These are phyloP conservation scores for Dioscorea dumetorum DNA, from an alignment of 106 monocot species.

Conservation along the genomic window DNA sequence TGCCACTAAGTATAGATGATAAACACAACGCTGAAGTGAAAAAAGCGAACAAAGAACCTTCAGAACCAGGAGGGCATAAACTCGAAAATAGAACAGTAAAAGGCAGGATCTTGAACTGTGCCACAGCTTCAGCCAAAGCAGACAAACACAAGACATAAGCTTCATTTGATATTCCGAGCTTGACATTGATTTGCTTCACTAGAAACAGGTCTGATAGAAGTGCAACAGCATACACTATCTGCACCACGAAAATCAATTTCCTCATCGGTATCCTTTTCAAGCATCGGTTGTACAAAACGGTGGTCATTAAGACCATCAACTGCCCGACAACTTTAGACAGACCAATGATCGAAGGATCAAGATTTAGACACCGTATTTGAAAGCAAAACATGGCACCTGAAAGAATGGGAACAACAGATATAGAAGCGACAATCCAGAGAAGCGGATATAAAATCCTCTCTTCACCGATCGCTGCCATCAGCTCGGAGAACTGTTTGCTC, in stretches of 20 bases:
- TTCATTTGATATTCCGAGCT: conserved; percentile 70
- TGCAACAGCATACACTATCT: conserved; percentile 53
- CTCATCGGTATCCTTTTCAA: conserved; percentile 50
- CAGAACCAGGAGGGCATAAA: conserved; percentile 63
- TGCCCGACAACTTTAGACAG: conserved; percentile 83
- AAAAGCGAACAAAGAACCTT: conserved; percentile 78
- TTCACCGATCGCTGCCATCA: conserved; percentile 39
- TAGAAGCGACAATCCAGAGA: conserved; percentile 59
- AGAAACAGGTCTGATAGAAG: conserved; percentile 61
- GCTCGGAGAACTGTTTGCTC: conserved; percentile 41
- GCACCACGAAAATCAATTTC: conserved; percentile 51
- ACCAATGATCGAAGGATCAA: conserved; percentile 66
- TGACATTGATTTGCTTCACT: conserved; percentile 74
- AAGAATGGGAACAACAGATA: conserved; percentile 65
- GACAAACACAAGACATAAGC: conserved; percentile 60
- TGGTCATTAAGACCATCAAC: conserved; percentile 46
- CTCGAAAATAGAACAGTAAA: conserved; percentile 64
- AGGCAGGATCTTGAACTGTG: conserved; percentile 81
- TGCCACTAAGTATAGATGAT: conserved; percentile 71
- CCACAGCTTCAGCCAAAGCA: conserved; percentile 67
- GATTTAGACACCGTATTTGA: conserved; percentile 64
- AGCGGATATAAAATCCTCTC: conserved; percentile 48
- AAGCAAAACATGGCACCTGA: conserved; percentile 80
- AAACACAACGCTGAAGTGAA: conserved; percentile 65
- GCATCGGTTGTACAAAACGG: conserved; percentile 45